phyloP scores from a whole-genome alignment of 2,329 filamentous ascomycete genomes.

The Talaromyces sp. region DNA sequence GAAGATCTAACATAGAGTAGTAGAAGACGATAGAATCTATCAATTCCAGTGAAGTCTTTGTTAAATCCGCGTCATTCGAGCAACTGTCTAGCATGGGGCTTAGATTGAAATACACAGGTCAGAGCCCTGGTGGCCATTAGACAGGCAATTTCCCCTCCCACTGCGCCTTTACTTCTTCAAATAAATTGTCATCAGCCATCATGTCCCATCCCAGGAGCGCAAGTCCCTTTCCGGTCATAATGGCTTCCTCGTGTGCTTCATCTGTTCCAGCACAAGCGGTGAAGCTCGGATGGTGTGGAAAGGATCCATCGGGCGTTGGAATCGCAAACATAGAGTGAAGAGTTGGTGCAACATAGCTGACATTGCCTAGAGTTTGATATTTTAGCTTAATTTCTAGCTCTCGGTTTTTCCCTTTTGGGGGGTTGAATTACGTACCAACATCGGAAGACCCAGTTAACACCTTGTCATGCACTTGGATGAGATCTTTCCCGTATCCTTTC shows the following conservation, averaged over 20 bases:
- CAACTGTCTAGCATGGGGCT: too few species aligned
- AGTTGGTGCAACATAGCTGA: conserved; percentile 51
- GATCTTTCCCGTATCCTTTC: conserved; percentile 41
- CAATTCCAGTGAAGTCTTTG: too few species aligned
- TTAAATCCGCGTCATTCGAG: too few species aligned
- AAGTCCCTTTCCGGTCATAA: conserved; percentile 52
- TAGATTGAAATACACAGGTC: too few species aligned
- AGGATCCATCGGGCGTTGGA: conserved; percentile 38
- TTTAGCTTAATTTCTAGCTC: too few species aligned
- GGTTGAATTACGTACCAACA: conserved; percentile 36
- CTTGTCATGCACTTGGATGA: conserved; percentile 41
- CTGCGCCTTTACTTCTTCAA: conserved; percentile 25
- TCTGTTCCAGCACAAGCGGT: conserved; percentile 49
- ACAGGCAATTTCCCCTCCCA: conserved; percentile 19
- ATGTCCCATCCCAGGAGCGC: conserved; percentile 42
- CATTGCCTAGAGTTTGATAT: conserved; percentile 45
- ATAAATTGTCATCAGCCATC: conserved; percentile 28
- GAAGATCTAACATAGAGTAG: too few species aligned
- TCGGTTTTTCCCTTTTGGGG: too few species aligned
- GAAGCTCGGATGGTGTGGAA: conserved; percentile 47
- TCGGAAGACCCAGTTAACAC: conserved; percentile 51
- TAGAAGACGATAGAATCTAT: too few species aligned
- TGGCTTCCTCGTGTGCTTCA: conserved; percentile 44
- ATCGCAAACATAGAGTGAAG: conserved; percentile 56
- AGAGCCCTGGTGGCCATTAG: too few species aligned